Base-by-base conservation (phyloP, 345 rosid genomes). In the Mercurialis annua region DNA sequence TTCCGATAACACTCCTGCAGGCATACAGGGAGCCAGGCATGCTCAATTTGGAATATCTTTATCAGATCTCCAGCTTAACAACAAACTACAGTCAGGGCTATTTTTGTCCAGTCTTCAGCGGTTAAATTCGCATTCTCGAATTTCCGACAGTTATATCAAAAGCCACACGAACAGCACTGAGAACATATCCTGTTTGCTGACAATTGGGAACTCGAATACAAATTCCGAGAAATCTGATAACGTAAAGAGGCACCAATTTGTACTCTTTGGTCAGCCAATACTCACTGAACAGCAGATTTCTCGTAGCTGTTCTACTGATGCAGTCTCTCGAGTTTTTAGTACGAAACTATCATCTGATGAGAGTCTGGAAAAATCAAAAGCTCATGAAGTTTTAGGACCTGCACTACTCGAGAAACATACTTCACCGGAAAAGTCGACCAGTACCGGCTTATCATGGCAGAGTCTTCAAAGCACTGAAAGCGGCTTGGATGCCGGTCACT, bases 11-110 rank as follows among this genome's bases (percentile, higher is more conserved):
- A 81, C 81, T 81, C 95, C 98, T 82, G 89, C 89, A 86, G 94
- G 98, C 84, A 85, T 95, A 87, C 99, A 95, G 99, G 99, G 98
- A 95, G 98, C 98, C 99, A 95, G 99, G 99, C 99, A 95, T 83
- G 81, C 92, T 77, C 92, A 82, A 72, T 83, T 81, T 71, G 96
- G 87, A 80, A 60, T 83, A 82, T 83, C 95, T 79, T 75, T 88
- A 67, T 76, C 90, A 31, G 92, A 91, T 74, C 80, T 85, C 78
- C 86, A 64, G 53, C 79, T 82, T 83, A 72, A 72, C 83, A 81
- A 76, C 72, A 84, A 75, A 67, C 81, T 84, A 76, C 90, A 81
- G 63, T 67, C 84, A 46, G 86, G 86, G 60, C 82, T 80, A 77
- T 83, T 81, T 73, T 72, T 78, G 48, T 81, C 92, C 75, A 55